Base-by-base conservation (phyloP, 441 rosid species). In the Gossypium aridum region DNA sequence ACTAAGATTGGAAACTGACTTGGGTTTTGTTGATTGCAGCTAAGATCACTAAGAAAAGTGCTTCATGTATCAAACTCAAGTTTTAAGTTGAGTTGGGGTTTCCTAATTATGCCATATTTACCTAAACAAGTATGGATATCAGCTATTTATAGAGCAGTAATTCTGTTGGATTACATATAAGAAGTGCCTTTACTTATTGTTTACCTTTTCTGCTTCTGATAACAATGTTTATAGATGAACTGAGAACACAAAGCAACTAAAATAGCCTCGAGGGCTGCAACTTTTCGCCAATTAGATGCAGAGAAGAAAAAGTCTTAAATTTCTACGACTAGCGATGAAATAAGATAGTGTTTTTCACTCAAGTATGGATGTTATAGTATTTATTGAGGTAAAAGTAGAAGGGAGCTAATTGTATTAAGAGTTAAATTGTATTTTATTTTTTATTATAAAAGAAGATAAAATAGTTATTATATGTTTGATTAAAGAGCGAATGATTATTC, bases 251-350 rank as follows among this genome's bases (percentile, higher is more conserved):
- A 79, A 67, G 88, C 92, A 75, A 87, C 84, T 19, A 91, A 89
- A 83, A 96, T 86, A 26, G 92, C 98, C 80, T 97, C 97, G 62
- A 93, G 91, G 75, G 89, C 83, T 0, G 97, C 91, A 2, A 91
- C 93, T 85, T 88, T 93, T 74, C 91, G 81, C 97, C 99, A 93
- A 77, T 91, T 97, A 7, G 90, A 86, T 14, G 91, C 64, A 63
- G 96, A 76, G 72, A 87, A 4, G 83, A 95, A 89, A 14, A 92
- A 84, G 62, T 92, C 91, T 59, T 89, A 93, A 55, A 93, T 89
- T 4, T 69, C 80, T 0, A 85, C 49, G 57, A 49, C 90, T 10
- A 88, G 60, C 20, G 37, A 7, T 31, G 37, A 6, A 0, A 31
- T 31, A 31, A 5, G 37, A 1, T 31, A 5, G 37, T 31, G 37